Base-by-base conservation (phyloP, 1,284 basidiomycete species). In the Prillingera fragicola region DNA sequence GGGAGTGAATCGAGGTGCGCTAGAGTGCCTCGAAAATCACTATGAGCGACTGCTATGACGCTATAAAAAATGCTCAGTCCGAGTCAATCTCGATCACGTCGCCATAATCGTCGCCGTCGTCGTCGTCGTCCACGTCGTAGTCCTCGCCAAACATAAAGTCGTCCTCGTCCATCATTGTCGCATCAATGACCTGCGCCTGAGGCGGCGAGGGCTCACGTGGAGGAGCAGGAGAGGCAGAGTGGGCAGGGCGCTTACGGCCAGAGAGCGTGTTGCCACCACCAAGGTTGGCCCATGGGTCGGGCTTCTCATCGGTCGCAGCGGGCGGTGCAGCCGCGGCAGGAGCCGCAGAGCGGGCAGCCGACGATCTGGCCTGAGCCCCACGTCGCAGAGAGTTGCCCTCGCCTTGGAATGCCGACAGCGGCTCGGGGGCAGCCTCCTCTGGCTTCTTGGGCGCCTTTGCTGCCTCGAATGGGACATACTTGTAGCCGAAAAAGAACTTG, bases 401-500 rank as follows among this genome's bases (percentile, higher is more conserved):
- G 12, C 71, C 70, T 8, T 55, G 49, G 46, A 73, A 73, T 2
- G 66, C 33, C 5, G 46, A 28, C 9, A 47, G 25, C 10, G 63
- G 38, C 6, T 46, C 33, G 14, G 54, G 28, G 10, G 53, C 41
- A 12, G 43, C 45, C 28, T 41, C 41, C 24, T 75, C 60, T 19
- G 73, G 61, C 12, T 59, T 58, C 46, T 68, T 66, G 8, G 57
- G 50, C 7, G 51, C 62, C 44, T 65, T 67, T 27, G 55, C 49
- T 4, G 82, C 80, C 13, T 76, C 78, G 63, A 86, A 89, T 0
- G 83, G 74, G 3, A 81, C 72, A 37, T 86, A 78, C 44, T 84
- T 83, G 74, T 84, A 96, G 8, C 91, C 91, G 63, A 96, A 95
- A 76, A 96, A 95, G 19, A 95, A 75, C 58, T 92, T 86, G 17